Conservation (phyloP, 345 rosid species). For the Raphanus raphanistrum region DNA sequence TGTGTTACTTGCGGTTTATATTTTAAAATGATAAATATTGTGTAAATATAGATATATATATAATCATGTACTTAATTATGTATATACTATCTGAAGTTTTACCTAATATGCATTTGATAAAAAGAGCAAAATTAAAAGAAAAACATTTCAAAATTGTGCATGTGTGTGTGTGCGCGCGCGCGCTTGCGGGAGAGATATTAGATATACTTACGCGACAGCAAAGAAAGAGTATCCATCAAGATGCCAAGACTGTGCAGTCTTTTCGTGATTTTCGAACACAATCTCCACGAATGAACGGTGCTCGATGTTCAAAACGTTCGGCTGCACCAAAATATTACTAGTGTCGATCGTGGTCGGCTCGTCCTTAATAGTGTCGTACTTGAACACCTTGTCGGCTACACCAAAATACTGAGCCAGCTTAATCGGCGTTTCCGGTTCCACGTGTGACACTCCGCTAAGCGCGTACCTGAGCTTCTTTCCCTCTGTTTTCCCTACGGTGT, state of each 20-base stretch:
- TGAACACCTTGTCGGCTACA: conserved; percentile 46
- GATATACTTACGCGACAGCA: conserved; percentile 57
- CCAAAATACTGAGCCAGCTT: conserved; percentile 59
- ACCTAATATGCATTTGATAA: neutral
- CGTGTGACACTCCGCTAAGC: conserved; percentile 56
- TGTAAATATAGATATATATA: neutral
- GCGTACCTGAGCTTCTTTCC: conserved; percentile 51
- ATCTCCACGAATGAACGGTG: conserved; percentile 62
- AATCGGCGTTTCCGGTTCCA: conserved; percentile 48
- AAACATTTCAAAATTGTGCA: neutral
- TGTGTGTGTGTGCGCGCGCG: conserved; percentile 1
- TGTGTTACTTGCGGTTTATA: neutral
- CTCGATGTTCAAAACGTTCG: conserved; percentile 59
- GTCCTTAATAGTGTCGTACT: conserved; percentile 45
- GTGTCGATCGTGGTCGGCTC: conserved; percentile 26
- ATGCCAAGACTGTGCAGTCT: conserved; percentile 55
- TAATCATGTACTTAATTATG: neutral
- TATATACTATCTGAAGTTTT: neutral
- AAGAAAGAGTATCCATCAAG: conserved; percentile 76
- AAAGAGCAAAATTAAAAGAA: neutral
- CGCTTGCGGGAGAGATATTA: neutral
- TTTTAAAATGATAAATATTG: neutral
- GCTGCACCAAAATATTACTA: conserved; percentile 4
- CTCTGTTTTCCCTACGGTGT: conserved; percentile 34
- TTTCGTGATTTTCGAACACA: conserved; percentile 65